Percentiles rank a stretch among this genome's conserved stretches.
Evolutionary conservation across 1,284 basidiomycete genomes (phyloP).

Genomic region (Neolentinus lepideus): DNA sequence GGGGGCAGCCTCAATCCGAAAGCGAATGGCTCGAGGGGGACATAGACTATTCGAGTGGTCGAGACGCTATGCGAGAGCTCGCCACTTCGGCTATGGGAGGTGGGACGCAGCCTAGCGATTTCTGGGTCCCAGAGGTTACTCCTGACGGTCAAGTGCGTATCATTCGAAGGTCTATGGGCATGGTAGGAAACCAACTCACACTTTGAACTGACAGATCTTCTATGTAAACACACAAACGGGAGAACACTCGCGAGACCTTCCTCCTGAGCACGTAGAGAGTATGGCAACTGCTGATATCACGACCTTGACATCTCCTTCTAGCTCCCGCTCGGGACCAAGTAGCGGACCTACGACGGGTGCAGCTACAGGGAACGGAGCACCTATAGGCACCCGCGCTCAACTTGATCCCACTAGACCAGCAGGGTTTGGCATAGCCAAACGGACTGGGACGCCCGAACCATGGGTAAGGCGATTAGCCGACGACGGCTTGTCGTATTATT

Average conservation of each 20-base stretch:
- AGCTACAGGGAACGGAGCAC: constrained; percentile 1
- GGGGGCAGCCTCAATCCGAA: constrained; percentile 26
- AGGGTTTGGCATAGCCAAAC: constrained; percentile 55
- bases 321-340: constrained; percentile 46
- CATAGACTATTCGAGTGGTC: constrained; percentile 10
- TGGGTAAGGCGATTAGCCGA: constrained; percentile 79
- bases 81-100: constrained; percentile 5
- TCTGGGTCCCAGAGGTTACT: constrained; percentile 74
- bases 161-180: constrained; percentile 1
- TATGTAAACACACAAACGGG: constrained; percentile 92
- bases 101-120: constrained; percentile 52
- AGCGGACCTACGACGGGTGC: constrained; percentile 38
- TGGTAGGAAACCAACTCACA: constrained; percentile 5
- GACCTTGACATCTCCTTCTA: constrained; percentile 46
- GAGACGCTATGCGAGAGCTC: not conserved
- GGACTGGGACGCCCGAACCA: constrained; percentile 60
- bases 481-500: constrained; percentile 81
- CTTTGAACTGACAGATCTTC: constrained; percentile 58
- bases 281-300: constrained; percentile 52
- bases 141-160: constrained; percentile 62
- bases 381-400: too few relatives aligned
- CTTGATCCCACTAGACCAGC: constrained; percentile 15
- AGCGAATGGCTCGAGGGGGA: constrained; percentile 15
- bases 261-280: constrained; percentile 58
- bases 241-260: constrained; percentile 79